Conservation (phyloP, 495 filamentous ascomycete genomes). For the Xylaria palmicola region DNA sequence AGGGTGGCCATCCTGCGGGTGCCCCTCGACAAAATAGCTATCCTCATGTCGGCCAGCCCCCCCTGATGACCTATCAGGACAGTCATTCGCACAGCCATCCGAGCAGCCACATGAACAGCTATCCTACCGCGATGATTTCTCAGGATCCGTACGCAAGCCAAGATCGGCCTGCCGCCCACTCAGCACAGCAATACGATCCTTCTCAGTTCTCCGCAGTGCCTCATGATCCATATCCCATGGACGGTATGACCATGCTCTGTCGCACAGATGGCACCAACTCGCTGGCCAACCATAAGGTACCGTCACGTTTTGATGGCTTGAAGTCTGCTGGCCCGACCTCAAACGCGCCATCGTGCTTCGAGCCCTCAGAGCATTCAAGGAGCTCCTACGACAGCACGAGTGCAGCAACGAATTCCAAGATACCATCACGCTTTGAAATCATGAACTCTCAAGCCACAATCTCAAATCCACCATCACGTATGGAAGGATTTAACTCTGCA, state of each 20-base stretch:
- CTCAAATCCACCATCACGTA: constrained; percentile 1
- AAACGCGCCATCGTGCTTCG: background rate
- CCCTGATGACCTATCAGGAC: background rate
- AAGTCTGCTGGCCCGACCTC: background rate
- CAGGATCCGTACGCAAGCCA: constrained; percentile 22
- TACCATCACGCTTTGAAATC: background rate
- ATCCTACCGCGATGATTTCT: constrained; percentile 7
- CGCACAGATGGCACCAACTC: constrained; percentile 66
- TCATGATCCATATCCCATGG: constrained; percentile 90
- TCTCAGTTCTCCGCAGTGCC: constrained; percentile 69
- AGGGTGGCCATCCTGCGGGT: background rate
- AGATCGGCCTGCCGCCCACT: constrained; percentile 31
- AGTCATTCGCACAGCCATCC: background rate
- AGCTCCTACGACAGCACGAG: background rate
- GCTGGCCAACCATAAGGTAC: constrained; percentile 26
- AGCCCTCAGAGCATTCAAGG: background rate
- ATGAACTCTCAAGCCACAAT: background rate
- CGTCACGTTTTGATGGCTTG: constrained; percentile 1
- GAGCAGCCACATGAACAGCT: background rate
- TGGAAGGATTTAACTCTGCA: constrained; percentile 4
- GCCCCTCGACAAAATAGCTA: background rate
- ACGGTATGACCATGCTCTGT: constrained; percentile 99
- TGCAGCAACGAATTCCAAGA: background rate
- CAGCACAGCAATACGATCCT: constrained; percentile 49
- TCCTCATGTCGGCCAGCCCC: background rate